These are phyloP conservation scores for Fusarium foetens DNA, from an alignment of 2,329 filamentous ascomycete species.

Conservation along the genomic window DNA sequence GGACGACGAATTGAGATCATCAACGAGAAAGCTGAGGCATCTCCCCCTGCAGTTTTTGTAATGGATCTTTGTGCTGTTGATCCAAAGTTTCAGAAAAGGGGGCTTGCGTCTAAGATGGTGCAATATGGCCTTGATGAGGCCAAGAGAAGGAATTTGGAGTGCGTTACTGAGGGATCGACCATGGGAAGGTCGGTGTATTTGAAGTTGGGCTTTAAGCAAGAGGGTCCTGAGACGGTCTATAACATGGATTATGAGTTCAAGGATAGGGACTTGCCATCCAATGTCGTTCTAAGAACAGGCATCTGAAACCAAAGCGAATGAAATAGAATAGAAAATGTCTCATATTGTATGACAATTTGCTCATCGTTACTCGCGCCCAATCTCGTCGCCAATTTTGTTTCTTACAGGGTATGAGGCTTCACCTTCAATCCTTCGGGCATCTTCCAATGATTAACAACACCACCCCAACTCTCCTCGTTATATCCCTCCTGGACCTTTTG, in stretches of 20 bases:
- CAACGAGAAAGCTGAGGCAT: conserved; percentile 51
- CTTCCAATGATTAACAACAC: conserved; percentile 71
- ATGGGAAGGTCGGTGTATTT: conserved; percentile 60
- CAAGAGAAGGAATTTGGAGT: conserved; percentile 53
- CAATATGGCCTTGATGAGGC: conserved; percentile 60
- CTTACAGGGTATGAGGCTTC: conserved; percentile 36
- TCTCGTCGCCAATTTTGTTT: conserved; percentile 7
- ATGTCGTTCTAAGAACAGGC: conserved; percentile 59
- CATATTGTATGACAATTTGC: not conserved
- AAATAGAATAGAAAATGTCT: not conserved
- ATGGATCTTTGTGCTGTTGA: conserved; percentile 64
- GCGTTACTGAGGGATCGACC: conserved; percentile 57
- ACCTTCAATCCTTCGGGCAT: conserved; percentile 51
- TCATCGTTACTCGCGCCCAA: not conserved
- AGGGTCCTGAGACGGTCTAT: conserved; percentile 56
- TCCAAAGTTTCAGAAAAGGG: conserved; percentile 62
- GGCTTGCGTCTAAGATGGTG: conserved; percentile 57
- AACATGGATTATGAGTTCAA: conserved; percentile 56
- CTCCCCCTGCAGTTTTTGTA: conserved; percentile 58
- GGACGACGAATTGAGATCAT: conserved; percentile 55
- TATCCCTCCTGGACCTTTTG: conserved; percentile 72
- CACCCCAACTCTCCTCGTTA: conserved; percentile 83
- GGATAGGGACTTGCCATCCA: conserved; percentile 51
- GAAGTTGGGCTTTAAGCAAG: conserved; percentile 57
- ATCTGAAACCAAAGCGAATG: not conserved